Evolutionary conservation across 306 rosid genomes (phyloP).

Genomic region (Cicer pinnatifidum): DNA sequence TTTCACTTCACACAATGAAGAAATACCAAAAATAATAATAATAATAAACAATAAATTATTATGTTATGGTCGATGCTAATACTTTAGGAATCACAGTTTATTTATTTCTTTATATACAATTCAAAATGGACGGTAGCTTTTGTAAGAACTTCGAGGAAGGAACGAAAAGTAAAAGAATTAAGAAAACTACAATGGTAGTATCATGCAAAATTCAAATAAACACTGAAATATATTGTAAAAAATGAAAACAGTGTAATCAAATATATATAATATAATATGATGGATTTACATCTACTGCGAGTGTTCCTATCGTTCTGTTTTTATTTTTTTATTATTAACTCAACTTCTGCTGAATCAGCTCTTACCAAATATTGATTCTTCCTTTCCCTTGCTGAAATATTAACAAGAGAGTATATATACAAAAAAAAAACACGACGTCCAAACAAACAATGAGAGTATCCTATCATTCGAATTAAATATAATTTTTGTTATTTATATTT

Average conservation of each 20-base stretch:
- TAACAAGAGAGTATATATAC: background rate
- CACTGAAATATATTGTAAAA: background rate
- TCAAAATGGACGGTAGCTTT: background rate
- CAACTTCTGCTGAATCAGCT: constrained; percentile 1
- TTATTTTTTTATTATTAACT: background rate
- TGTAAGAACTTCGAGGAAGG: background rate
- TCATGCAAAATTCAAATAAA: background rate
- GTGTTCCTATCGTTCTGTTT: background rate
- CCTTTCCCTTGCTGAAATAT: background rate
- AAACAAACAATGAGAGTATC: too few species aligned
- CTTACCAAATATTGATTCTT: constrained; percentile 6
- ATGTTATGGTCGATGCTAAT: background rate
- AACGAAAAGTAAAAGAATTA: background rate
- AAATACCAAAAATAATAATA: background rate
- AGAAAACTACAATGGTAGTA: background rate
- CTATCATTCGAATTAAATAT: too few species aligned
- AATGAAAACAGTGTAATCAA: background rate
- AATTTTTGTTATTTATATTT: too few species aligned
- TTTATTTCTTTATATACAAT: background rate
- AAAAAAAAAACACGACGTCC: background rate
- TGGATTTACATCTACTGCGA: background rate
- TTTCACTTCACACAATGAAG: background rate
- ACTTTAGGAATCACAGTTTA: background rate
- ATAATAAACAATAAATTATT: background rate
- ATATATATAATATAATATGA: background rate